Evolutionary conservation across 2,329 filamentous ascomycete genomes (phyloP), one percentile per base, ranked within the genome.

Genomic region (Paecilomyces formosus): DNA sequence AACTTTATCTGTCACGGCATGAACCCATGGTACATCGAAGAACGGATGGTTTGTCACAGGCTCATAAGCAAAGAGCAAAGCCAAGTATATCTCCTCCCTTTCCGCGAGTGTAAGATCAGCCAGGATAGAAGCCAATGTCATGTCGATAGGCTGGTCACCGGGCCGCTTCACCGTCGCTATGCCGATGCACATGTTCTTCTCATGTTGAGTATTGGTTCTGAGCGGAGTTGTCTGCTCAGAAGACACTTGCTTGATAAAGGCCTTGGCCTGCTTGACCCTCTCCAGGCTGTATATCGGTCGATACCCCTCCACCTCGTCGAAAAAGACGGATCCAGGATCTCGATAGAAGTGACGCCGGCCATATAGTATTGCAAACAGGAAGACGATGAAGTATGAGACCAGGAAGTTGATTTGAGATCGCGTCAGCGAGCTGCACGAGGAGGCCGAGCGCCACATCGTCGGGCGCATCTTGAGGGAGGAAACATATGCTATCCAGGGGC

Each of bases 21-120:
- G 58, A 1, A 78, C 65, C 79, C 79, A 81, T 9, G 71, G 63
- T 52, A 77, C 72, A 26, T 66, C 62, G 60, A 75, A 79, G 21
- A 73, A 71, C 2, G 76, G 76, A 62, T 81, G 78, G 15, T 64
- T 60, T 5, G 64, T 62, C 2, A 78, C 76, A 49, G 76, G 69
- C 9, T 71, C 72, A 55, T 79, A 74, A 0, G 76, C 73, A 53
- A 81, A 73, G 45, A 81, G 76, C 12, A 79, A 69, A 7, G 75
- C 68, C n/a, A 80, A 59, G 60, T 74, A 70, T 30, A 80, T 70
- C 13, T 72, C 66, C 9, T 67, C 63, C 11, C 78, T 69, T 62
- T 80, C 77, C 21, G 71, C 65, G 2, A 66, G 62, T 4, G 70
- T 72, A 2, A 81, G 64, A 8, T 74, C 75, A 13, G 76, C 74